phyloP scores from a whole-genome alignment of 148 eudicot genomes.

The Vaccinium vitisidaea region DNA sequence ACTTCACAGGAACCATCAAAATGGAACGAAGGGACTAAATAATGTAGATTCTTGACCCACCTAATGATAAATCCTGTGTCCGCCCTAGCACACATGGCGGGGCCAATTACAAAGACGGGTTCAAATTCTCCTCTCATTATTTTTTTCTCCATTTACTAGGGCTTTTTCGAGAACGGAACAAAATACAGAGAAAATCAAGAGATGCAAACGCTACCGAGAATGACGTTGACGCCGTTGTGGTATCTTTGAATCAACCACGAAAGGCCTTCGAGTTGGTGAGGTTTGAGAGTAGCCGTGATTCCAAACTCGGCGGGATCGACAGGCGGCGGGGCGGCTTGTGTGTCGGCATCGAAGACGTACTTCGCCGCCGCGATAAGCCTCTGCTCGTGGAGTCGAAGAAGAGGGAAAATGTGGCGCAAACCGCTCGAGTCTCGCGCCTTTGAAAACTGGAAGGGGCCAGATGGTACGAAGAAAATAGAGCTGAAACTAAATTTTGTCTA shows the following conservation, averaged over 20 bases:
- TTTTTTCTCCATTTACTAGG: too few relatives aligned
- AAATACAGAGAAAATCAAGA: neutral
- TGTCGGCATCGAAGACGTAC: slow-evolving; percentile 41
- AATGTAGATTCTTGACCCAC: too few relatives aligned
- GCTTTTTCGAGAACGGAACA: neutral
- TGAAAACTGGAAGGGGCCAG: neutral
- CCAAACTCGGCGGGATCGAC: slow-evolving; percentile 39
- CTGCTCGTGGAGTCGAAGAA: slow-evolving; percentile 24
- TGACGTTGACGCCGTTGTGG: slow-evolving; percentile 81
- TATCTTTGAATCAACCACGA: slow-evolving; percentile 83
- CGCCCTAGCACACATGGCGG: too few relatives aligned
- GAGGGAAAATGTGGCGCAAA: neutral
- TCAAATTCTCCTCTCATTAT: neutral
- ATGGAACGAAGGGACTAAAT: too few relatives aligned
- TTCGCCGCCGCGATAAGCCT: slow-evolving; percentile 78
- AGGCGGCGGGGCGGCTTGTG: slow-evolving; percentile 23
- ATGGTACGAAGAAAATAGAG: too few relatives aligned
- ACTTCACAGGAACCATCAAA: too few relatives aligned
- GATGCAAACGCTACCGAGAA: slow-evolving; percentile 52
- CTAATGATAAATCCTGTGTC: too few relatives aligned
- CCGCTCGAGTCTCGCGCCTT: neutral
- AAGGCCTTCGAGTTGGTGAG: slow-evolving; percentile 89
- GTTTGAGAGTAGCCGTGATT: slow-evolving; percentile 64
- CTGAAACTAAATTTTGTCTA: too few relatives aligned
- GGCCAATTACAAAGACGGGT: too few relatives aligned